Base-by-base conservation (phyloP, 108 stramenopile genomes). In the Skeletonema menzelii region DNA sequence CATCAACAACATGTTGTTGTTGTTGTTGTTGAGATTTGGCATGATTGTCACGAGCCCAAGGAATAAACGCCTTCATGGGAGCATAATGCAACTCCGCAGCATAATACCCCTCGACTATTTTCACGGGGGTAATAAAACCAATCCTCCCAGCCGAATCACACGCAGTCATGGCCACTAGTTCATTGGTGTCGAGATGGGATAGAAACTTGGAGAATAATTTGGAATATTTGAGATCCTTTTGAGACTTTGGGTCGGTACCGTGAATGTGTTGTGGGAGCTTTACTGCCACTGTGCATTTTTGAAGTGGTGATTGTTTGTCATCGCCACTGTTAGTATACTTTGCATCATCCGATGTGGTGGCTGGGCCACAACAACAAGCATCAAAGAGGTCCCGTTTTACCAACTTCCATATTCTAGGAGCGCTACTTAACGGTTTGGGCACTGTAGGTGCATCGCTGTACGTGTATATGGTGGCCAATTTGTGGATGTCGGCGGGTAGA, bases 111-210 rank as follows among this genome's bases (percentile, higher is more conserved):
- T 59, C 65, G 20, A 62, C 49, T 12, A 37, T 14, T 24, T 38
- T 11, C 32, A 75, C 44, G 59, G 93, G 90, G 4, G 68, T 63
- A 20, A 94, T 32, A 32, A 94, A 84, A 3, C 82, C 90, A 65
- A 90, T 84, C 55, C 93, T 66, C 30, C 77, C 82, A 10, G 77
- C 76, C 20, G 90, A 90, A 75, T 90, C 90, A 55, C 74, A 80
- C 0, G 75, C 78, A 37, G 90, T n/a, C 12, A 91, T 69, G 8
- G 88, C 93, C 53, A 90, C 88, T 19, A 40, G 19, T 47, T 71
- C 27, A 11, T 76, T 63, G 26, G 47, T 47, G 12, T 76, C 61
- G 13, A 92, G 67, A 56, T 67, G 65, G 12, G 67, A 70, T 40
- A 92, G 60, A 32, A 92, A 87, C 6, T 68, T 63, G 0, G 68